Evolutionary conservation across 2,329 filamentous ascomycete genomes (phyloP).

Genomic region (Colletotrichum eremochloae): DNA sequence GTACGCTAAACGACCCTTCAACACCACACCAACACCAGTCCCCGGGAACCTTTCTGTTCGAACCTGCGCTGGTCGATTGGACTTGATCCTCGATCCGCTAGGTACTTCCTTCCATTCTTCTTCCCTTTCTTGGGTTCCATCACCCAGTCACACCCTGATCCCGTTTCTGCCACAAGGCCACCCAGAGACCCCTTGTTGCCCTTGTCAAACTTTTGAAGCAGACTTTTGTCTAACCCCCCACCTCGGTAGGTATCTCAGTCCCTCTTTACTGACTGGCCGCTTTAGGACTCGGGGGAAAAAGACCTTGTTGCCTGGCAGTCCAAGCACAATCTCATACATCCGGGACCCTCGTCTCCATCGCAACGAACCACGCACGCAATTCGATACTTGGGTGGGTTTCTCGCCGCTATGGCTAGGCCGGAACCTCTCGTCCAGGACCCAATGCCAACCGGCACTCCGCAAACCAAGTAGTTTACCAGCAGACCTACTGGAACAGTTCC

Average conservation of each 20-base stretch:
- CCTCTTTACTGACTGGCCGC: background rate
- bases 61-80: constrained; percentile 6
- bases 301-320: background rate
- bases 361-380: background rate
- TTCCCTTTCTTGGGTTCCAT: constrained; percentile 4
- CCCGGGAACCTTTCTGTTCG: constrained; percentile 25
- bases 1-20: constrained; percentile 24
- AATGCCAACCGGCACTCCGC: background rate
- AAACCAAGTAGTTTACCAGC: background rate
- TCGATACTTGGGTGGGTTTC: constrained; percentile 6
- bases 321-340: background rate
- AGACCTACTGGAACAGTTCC: background rate
- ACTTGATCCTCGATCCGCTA: background rate
- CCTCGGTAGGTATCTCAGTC: background rate
- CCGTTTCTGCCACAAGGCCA: background rate
- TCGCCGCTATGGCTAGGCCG: background rate
- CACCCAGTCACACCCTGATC: background rate
- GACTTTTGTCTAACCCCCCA: background rate
- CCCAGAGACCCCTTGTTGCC: constrained; percentile 12
- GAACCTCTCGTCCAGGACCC: background rate
- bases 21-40: constrained; percentile 27
- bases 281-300: background rate
- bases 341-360: background rate
- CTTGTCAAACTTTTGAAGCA: background rate
- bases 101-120: background rate